phyloP scores from a whole-genome alignment of 1,139 yeast genomes.

The Saccharomyces hybrid region DNA sequence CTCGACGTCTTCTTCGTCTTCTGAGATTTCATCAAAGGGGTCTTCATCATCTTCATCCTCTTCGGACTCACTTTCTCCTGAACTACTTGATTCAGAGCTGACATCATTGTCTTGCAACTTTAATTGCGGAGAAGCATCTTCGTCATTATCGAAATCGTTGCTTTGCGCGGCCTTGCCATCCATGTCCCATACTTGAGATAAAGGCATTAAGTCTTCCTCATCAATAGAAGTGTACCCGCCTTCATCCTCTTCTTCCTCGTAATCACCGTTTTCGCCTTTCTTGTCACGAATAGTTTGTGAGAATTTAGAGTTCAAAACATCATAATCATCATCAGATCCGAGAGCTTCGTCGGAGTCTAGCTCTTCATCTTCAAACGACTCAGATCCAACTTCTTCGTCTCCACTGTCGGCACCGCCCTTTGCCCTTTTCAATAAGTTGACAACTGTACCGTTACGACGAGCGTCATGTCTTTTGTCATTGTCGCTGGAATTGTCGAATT shows the following conservation, averaged over 20 bases:
- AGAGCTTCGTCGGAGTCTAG: constrained; percentile 70
- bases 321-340: constrained; percentile 70
- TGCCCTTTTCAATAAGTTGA: constrained; percentile 33
- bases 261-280: constrained; percentile 32
- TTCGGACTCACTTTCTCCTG: constrained; percentile 17
- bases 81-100: constrained; percentile 24
- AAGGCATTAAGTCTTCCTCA: constrained; percentile 63
- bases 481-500: constrained; percentile 27
- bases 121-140: constrained; percentile 11
- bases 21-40: constrained; percentile 33
- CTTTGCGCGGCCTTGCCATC: constrained; percentile 44
- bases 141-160: constrained; percentile 31
- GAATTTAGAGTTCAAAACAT: constrained; percentile 58
- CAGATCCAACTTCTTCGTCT: constrained; percentile 36
- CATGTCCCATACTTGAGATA: constrained; percentile 85
- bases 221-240: constrained; percentile 48
- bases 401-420: constrained; percentile 17
- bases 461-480: constrained; percentile 32
- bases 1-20: constrained; percentile 35
- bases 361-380: constrained; percentile 58
- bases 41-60: constrained; percentile 29
- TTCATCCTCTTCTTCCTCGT: constrained; percentile 38
- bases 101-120: constrained; percentile 16
- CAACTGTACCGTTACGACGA: constrained; percentile 32
- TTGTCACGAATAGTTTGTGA: constrained; percentile 62